Evolutionary conservation across 2,329 filamentous ascomycete species (phyloP).

Genomic region (Lasiodiplodia theobromae): DNA sequence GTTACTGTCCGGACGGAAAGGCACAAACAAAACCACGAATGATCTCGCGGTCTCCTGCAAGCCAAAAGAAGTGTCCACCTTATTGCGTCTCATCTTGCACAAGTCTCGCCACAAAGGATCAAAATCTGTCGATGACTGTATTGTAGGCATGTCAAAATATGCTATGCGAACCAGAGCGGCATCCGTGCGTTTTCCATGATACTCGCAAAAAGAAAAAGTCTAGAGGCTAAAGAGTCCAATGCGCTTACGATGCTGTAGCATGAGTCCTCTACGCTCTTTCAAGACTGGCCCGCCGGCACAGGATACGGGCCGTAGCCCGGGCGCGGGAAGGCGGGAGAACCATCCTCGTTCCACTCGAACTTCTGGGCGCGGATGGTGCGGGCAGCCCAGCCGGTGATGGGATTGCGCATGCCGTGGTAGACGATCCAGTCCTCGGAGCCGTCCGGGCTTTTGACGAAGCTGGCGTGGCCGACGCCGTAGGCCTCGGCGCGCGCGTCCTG

Average conservation of each 20-base stretch:
- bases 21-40: no score
- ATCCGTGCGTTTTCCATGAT: no score
- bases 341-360: conserved; percentile 58
- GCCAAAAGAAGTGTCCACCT: no score
- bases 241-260: neutral
- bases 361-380: conserved; percentile 58
- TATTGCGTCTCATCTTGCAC: no score
- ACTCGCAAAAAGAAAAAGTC: neutral
- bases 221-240: neutral
- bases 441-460: conserved; percentile 58
- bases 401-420: conserved; percentile 61
- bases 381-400: conserved; percentile 55
- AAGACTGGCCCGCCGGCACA: conserved; percentile 45
- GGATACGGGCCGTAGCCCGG: conserved; percentile 59
- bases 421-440: conserved; percentile 59
- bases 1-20: no score
- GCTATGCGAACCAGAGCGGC: no score
- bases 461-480: conserved; percentile 60
- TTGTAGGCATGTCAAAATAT: no score
- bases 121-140: no score
- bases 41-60: no score
- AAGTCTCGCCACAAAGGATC: no score
- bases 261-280: neutral
- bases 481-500: conserved; percentile 54
- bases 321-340: conserved; percentile 55